A percentile compares a stretch with the other conserved stretches of the same genome.
phyloP scores from a whole-genome alignment of 2,329 filamentous ascomycete genomes.

The Epichloe festucae region DNA sequence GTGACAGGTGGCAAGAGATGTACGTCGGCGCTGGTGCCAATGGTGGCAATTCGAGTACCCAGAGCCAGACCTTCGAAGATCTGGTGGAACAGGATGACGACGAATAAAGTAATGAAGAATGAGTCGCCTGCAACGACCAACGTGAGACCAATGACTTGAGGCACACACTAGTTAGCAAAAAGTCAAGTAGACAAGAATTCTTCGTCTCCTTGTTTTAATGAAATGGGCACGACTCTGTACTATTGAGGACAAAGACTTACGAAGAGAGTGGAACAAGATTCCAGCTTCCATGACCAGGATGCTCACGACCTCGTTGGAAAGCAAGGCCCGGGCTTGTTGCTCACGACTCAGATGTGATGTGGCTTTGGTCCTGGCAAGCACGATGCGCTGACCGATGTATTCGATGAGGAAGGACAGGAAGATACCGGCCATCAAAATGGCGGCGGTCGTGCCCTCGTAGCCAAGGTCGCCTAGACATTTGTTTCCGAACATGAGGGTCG shows the following conservation, averaged over 20 bases:
- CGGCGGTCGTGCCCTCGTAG: slow-evolving; percentile 57
- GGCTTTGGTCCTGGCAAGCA: slow-evolving; percentile 24
- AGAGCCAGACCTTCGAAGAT: slow-evolving; percentile 68
- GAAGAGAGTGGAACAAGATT: slow-evolving; percentile 61
- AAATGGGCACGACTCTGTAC: background rate
- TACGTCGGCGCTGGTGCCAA: slow-evolving; percentile 24
- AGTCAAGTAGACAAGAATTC: background rate
- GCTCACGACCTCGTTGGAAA: slow-evolving; percentile 38
- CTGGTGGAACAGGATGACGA: slow-evolving; percentile 66
- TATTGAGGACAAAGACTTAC: slow-evolving; percentile 24
- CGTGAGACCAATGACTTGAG: slow-evolving; percentile 47
- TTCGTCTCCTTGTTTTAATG: background rate
- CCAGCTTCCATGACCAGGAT: slow-evolving; percentile 61
- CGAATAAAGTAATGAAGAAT: slow-evolving; percentile 43
- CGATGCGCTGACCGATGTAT: slow-evolving; percentile 48
- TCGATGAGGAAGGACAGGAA: slow-evolving; percentile 63
- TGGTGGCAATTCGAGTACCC: slow-evolving; percentile 53
- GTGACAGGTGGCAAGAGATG: slow-evolving; percentile 11
- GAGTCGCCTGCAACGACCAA: slow-evolving; percentile 46
- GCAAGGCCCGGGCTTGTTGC: slow-evolving; percentile 13
- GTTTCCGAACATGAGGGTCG: slow-evolving; percentile 58
- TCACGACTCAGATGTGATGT: slow-evolving; percentile 13
- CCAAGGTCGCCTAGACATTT: slow-evolving; percentile 51
- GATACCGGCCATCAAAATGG: slow-evolving; percentile 61
- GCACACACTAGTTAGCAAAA: background rate